A percentile compares a stretch with the other conserved stretches of the same genome.
These are phyloP conservation scores for Wallacemonas sp. DNA, from an alignment of 208 protist species.

Conservation along the genomic window DNA sequence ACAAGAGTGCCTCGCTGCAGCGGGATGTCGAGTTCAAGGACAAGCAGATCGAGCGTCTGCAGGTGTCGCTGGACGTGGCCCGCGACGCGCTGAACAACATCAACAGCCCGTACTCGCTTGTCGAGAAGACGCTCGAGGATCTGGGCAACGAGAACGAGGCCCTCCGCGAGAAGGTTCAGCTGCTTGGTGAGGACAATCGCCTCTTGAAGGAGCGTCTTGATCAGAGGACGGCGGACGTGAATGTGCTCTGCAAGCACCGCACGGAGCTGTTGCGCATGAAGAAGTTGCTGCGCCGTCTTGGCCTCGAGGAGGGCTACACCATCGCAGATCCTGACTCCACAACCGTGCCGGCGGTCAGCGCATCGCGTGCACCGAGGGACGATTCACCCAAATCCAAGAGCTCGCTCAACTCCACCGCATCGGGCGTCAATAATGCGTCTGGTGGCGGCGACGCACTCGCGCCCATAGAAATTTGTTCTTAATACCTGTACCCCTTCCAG, in stretches of 20 bases:
- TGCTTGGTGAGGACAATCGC: conserved; percentile 59
- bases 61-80: conserved; percentile 69
- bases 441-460: neutral
- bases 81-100: conserved; percentile 84
- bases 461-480: conserved; percentile 13
- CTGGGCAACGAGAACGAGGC: conserved; percentile 58
- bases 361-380: neutral
- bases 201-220: conserved; percentile 48
- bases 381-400: neutral
- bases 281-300: conserved; percentile 63
- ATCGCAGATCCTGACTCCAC: conserved; percentile 16
- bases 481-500: no score
- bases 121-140: conserved; percentile 73
- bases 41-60: conserved; percentile 68
- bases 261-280: conserved; percentile 80
- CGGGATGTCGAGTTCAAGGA: conserved; percentile 75
- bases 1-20: conserved; percentile 58
- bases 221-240: conserved; percentile 56
- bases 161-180: conserved; percentile 43
- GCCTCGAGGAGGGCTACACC: conserved; percentile 48
- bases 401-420: neutral
- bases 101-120: conserved; percentile 82
- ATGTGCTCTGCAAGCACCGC: conserved; percentile 67
- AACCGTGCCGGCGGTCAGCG: neutral
- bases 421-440: neutral